Evolutionary conservation across 257 asterid genomes (phyloP), one percentile per base, ranked within the genome.

Genomic region (Rauvolfia tetraphylla): DNA sequence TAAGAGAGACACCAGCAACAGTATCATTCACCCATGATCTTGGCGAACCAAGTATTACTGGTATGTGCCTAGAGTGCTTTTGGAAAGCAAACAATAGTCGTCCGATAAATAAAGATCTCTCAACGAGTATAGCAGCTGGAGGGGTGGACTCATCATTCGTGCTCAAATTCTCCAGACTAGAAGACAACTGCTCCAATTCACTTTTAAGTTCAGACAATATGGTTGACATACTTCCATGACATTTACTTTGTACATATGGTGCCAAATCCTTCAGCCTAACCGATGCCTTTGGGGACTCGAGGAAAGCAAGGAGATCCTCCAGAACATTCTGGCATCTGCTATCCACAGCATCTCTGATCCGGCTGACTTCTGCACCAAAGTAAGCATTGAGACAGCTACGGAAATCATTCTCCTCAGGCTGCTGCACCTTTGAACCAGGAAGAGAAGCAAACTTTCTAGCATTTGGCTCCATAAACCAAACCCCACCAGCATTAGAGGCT

Each of bases 31-130:
- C 78, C 99, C 99, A 95, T 78, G 90, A 90, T 85, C 99, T 90
- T 53, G 97, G 98, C 77, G 98, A 93, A 80, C 99, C 99, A 75
- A 95, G 97, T 78, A 95, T 79, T 51, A 91, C 83, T n/a, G 96
- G 93, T 51, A 95, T 86, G 86, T 93, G 99, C 83, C 83, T 88
- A 53, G 97, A 91, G 83, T 95, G 95, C 91, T 91, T 95, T 79
- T 90, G 98, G 85, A 95, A 90, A 48, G 98, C 97, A 88, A 91
- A 95, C 76, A 93, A 79, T 80, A 95, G 97, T 73, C 98, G 88
- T 59, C 99, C 98, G 62, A 93, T 87, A 82, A 93, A 91, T 81
- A 95, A 82, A 46, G 98, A 86, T 85, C 96, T 89, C 87, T 93
- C 97, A 75, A 93, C 96, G 74, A 90, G 83, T 80, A 93, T 83